Evolutionary conservation across 306 rosid genomes (phyloP), one percentile per base, ranked within the genome.

Genomic region (Dalbergia oliveri): DNA sequence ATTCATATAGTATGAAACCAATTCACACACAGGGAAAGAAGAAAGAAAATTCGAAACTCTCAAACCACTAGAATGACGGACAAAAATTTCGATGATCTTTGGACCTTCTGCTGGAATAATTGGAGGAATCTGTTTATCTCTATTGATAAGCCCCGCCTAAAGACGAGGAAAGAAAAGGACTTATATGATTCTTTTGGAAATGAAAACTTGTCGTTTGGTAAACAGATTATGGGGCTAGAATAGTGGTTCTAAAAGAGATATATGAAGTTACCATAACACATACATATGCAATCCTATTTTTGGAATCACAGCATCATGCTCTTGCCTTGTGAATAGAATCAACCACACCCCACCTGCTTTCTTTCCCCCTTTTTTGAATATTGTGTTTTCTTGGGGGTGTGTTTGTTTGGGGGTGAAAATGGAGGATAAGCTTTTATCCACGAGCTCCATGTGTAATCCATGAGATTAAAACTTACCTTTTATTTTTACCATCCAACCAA

Each of bases 291-390:
- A 69, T 23, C 13, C 39, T 23, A 26, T 49, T 44, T 35, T 31
- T 26, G 45, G 15, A 49, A 76, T 61, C 39, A 33, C 1, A 31
- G 6, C 62, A 16, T 60, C n/a, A 14, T 75, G 71, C 39, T 76
- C 80, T 76, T 64, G 8, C 23, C 47, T 69, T 49, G 34, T 64
- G 37, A 12, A 50, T 39, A 47, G 60, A 75, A 75, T 61, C 70
- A 61, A 7, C 23, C 78, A 73, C 11, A 44, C 49, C 61, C 44
- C 60, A 21, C 23, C 23, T 21, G 1, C 23, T 21, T 21, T 21
- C 23, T 21, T 21, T 21, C 23, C 23, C 23, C 23, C 23, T 1
- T 21, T 21, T 21, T 21, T 0, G 23, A 21, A 21, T 21, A 21
- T 0, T 21, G 23, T 21, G 23, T 21, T 1, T 21, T 21, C 23